Evolutionary conservation across 2,329 filamentous ascomycete genomes (phyloP), one percentile per base, ranked within the genome.

Genomic region (Aspergillus ibericus): DNA sequence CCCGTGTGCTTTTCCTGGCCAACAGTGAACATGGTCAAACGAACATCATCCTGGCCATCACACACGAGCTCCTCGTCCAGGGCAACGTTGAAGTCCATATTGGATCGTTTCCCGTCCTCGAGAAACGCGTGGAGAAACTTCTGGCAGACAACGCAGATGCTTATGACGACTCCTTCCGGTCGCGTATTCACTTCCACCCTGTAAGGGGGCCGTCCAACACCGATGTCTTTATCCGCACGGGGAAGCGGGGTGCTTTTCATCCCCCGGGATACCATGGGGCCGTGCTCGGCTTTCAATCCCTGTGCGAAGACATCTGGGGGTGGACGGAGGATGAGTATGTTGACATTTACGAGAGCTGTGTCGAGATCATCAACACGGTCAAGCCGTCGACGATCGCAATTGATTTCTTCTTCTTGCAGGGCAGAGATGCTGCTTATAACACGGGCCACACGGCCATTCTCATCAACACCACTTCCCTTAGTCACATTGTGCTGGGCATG

Each of bases 21-120:
- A 81, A 78, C 62, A 71, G 73, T 52, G 80, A 82, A 56, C 73
- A 75, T 58, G 80, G 81, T 4, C 77, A 81, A 56, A 75, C 77
- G 16, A 82, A 81, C 63, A 75, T 82, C 22, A 72, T 80, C 35
- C 60, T 83, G 6, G 80, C 80, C 6, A 73, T 77, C 0, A 70
- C 70, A 4, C 71, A 78, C 35, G 78, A 78, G 27, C 68, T 82
- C 0, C 61, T 78, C 1, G 64, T 69, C 4, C 66, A 72, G 5
- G 70, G 72, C 2, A 58, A 75, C 13, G 70, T 77, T 27, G 71
- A 78, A 34, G 66, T 82, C 6, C 80, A 82, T 57, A 71, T 82
- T 25, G 79, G 75, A 3, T 80, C 80, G 0, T 81, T 79, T 59
- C 57, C 65, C 0, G 66, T 68, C 3, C 67, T 81, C 1, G 69